Evolutionary conservation across 805 yeast species (phyloP), one percentile per base, ranked within the genome.

Genomic region (Geotrichum ghanense): DNA sequence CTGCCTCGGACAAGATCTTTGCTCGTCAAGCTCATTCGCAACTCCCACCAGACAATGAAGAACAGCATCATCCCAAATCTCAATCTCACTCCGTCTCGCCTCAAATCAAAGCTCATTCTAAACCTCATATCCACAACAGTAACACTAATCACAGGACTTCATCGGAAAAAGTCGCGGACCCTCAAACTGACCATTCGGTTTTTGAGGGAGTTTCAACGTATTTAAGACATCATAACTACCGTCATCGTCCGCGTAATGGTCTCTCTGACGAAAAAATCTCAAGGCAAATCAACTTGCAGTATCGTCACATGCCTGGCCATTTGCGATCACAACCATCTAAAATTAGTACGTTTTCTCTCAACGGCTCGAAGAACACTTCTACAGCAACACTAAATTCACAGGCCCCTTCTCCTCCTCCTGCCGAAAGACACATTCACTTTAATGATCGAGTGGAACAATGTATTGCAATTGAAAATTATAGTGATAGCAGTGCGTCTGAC

Each of bases 381-480:
- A 10, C 25, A 10, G 7, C 12, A 41, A 22, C 42, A 20, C 23
- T 24, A 12, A 35, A 24, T 14, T 19, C 34, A 14, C 14, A 6
- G n/a, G 31, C 12, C 27, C 39, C 39, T 3, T n/a, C 44, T 9
- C 21, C 37, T 21, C 21, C 41, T 2, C 25, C 46, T 12, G 39
- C 39, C 12, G 72, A 67, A 53, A 76, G 94, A 50, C 95, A 76
- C 55, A 89, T 92, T 51, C 97, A 89, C 64, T 92, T 92, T 67
- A 92, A 83, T 62, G 94, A 87, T 60, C 78, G 88, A 46, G 99
- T 92, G 25, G 89, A 87, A 62, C 99, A 92, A 64, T 92, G 98
- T 64, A 79, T 85, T 51, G 89, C 95, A 0, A 61, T 89, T 9
- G 78, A 74, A 48, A 59, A 69, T 25, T 26, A 49, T 9, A 59